Conservation (phyloP, 2,329 filamentous ascomycete species). For the Colletotrichum scovillei region DNA sequence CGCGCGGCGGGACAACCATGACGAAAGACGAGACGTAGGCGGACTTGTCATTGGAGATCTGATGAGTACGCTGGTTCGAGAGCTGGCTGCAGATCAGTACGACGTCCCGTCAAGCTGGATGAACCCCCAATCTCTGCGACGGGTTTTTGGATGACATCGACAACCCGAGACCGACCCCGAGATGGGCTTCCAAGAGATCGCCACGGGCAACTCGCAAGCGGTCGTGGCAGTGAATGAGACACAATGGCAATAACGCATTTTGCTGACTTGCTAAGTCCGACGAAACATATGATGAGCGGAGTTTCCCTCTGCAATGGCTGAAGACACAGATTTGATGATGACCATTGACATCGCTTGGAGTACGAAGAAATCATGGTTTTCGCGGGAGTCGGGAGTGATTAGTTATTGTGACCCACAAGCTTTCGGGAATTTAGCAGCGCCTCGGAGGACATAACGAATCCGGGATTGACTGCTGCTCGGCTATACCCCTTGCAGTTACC, state of each 20-base stretch:
- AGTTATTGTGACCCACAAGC: neutral
- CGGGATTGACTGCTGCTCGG: neutral
- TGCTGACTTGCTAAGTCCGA: neutral
- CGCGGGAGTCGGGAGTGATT: neutral
- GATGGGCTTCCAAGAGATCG: neutral
- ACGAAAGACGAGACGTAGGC: neutral
- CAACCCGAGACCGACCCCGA: slow-evolving; percentile 18
- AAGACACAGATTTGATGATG: too few relatives aligned
- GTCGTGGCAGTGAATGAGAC: neutral
- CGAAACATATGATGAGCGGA: neutral
- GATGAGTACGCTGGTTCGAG: neutral
- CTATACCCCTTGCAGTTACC: neutral
- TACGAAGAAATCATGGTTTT: neutral
- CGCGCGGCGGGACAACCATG: neutral
- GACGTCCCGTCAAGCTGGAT: slow-evolving; percentile 2
- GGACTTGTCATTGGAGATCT: slow-evolving; percentile 3
- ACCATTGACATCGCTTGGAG: neutral
- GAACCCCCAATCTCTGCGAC: slow-evolving; percentile 1
- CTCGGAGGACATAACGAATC: neutral
- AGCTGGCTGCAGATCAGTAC: neutral
- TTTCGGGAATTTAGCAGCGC: neutral
- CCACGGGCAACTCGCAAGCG: neutral
- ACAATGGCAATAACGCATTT: neutral
- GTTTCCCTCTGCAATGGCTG: neutral
- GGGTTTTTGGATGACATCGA: slow-evolving; percentile 3